These are phyloP conservation scores for Colletotrichum limetticola DNA, from an alignment of 2,329 filamentous ascomycete species.

Conservation along the genomic window DNA sequence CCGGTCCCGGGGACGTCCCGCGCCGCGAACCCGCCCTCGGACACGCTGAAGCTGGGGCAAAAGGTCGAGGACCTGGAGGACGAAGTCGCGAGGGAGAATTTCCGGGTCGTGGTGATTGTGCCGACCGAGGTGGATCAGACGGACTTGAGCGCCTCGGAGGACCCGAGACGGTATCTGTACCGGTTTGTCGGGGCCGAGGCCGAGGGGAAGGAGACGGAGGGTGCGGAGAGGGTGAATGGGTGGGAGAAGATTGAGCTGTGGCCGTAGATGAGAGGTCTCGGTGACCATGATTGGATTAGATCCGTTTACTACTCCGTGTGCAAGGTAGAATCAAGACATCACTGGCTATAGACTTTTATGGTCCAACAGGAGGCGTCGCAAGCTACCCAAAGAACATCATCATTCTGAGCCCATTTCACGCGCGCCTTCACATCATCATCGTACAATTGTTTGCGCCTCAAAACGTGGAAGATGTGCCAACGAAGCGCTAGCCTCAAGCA, in stretches of 20 bases:
- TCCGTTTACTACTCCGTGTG: neutral
- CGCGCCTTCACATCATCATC: slow-evolving; percentile 17
- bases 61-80: slow-evolving; percentile 80
- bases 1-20: slow-evolving; percentile 74
- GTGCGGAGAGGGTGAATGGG: slow-evolving; percentile 44
- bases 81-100: slow-evolving; percentile 76
- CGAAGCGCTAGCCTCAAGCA: neutral
- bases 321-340: neutral
- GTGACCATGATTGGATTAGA: neutral
- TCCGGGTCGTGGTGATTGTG: slow-evolving; percentile 84
- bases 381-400: neutral
- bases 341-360: neutral
- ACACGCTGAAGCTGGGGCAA: slow-evolving; percentile 62
- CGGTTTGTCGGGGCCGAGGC: slow-evolving; percentile 60
- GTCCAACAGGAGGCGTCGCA: neutral
- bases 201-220: slow-evolving; percentile 40
- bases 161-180: slow-evolving; percentile 74
- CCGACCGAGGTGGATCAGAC: slow-evolving; percentile 81
- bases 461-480: neutral
- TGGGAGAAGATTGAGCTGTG: slow-evolving; percentile 80
- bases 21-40: slow-evolving; percentile 56
- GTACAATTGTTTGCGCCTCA: neutral
- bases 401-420: slow-evolving; percentile 15
- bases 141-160: slow-evolving; percentile 75
- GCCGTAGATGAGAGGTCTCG: slow-evolving; percentile 53